A percentile compares a stretch with the other conserved stretches of the same genome.
phyloP scores from a whole-genome alignment of 1,284 basidiomycete genomes.

The Marasmius sp. region DNA sequence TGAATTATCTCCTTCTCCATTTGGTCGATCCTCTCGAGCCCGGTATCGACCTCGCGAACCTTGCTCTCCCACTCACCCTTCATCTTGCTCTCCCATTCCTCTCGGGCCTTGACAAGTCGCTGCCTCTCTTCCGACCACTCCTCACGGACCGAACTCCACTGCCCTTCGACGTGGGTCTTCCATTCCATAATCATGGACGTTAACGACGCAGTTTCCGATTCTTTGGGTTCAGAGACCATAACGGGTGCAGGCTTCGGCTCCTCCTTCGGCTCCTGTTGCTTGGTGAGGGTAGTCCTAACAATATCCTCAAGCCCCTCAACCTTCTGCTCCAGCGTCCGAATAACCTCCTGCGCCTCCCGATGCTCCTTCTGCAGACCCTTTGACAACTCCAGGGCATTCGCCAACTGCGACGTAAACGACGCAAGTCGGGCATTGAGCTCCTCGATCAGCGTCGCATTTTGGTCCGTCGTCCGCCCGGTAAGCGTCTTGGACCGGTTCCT shows the following conservation, averaged over 20 bases:
- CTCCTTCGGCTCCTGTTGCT: conserved; percentile 26
- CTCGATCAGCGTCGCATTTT: conserved; percentile 36
- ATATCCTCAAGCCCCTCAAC: conserved; percentile 59
- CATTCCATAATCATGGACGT: conserved; percentile 59
- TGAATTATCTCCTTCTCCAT: conserved; percentile 32
- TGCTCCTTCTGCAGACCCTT: conserved; percentile 79
- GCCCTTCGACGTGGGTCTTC: conserved; percentile 74
- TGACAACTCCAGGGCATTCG: conserved; percentile 76
- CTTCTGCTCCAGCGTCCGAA: conserved; percentile 73
- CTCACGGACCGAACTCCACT: conserved; percentile 74
- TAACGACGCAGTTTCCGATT: conserved; percentile 44
- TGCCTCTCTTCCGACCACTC: conserved; percentile 84
- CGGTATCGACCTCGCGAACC: conserved; percentile 37
- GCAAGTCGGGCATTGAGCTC: conserved; percentile 76
- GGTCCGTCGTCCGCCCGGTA: conserved; percentile 16
- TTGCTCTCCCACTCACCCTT: conserved; percentile 59
- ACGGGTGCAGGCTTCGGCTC: conserved; percentile 20
- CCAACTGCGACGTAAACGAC: conserved; percentile 73
- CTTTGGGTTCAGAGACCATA: conserved; percentile 27
- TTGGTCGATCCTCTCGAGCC: conserved; percentile 41
- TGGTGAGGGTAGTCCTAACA: conserved; percentile 43
- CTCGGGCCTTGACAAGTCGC: conserved; percentile 40
- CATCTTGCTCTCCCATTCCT: conserved; percentile 1
- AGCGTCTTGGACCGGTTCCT: conserved; percentile 22
- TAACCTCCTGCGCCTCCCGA: conserved; percentile 74